Conservation (phyloP, 805 yeast species). For the Wickerhamiella cacticola region DNA sequence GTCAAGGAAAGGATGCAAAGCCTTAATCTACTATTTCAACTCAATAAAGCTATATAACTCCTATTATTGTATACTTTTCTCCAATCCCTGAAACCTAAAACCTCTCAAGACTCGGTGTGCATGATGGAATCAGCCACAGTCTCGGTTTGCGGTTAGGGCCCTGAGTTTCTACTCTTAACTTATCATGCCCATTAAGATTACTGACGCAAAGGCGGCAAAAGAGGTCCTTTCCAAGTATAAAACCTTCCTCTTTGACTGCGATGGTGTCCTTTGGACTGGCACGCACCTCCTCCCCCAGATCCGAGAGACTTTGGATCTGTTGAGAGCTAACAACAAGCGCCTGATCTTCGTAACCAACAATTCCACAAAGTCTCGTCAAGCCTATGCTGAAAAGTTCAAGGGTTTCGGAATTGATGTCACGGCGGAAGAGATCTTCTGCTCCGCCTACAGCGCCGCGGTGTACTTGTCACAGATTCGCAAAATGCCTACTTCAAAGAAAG, state of each 20-base stretch:
- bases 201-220: conserved; percentile 25
- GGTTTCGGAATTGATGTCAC: conserved; percentile 39
- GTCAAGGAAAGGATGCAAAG: too few species aligned
- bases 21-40: too few species aligned
- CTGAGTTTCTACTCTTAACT: too few species aligned
- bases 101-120: too few species aligned
- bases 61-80: too few species aligned
- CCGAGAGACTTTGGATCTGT: conserved; percentile 56
- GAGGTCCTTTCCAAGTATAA: conserved; percentile 55
- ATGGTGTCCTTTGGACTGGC: conserved; percentile 94
- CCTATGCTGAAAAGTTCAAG: conserved; percentile 64
- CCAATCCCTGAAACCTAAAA: too few species aligned
- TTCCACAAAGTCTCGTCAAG: conserved; percentile 76
- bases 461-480: conserved; percentile 66
- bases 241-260: conserved; percentile 89
- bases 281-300: conserved; percentile 66
- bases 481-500: conserved; percentile 62
- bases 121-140: too few species aligned
- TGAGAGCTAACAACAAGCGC: conserved; percentile 47
- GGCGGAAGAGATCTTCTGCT: conserved; percentile 70
- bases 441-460: conserved; percentile 83
- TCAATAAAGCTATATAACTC: background rate
- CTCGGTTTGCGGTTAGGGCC: background rate
- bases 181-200: conserved; percentile 19
- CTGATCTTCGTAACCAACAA: conserved; percentile 89